Conservation (phyloP, 2,329 filamentous ascomycete species). For the Aureobasidium sp. region DNA sequence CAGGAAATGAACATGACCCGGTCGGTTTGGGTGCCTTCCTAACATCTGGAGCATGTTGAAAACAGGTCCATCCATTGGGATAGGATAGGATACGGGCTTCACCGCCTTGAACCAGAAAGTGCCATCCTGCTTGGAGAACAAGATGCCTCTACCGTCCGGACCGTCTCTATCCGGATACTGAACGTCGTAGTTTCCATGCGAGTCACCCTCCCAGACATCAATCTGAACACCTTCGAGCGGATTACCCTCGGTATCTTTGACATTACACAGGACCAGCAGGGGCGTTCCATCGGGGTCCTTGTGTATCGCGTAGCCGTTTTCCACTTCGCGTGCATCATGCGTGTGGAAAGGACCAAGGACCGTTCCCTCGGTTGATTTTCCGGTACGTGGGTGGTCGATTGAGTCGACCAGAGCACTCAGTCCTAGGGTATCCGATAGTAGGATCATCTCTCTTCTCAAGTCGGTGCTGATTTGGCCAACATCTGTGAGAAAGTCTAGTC, state of each 20-base stretch:
- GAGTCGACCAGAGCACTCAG: constrained; percentile 26
- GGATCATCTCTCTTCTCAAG: constrained; percentile 50
- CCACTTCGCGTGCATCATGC: constrained; percentile 22
- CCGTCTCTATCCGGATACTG: constrained; percentile 22
- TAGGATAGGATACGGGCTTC: constrained; percentile 26
- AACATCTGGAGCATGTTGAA: constrained; percentile 21
- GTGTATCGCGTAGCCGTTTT: constrained; percentile 21
- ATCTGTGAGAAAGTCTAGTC: constrained; percentile 59
- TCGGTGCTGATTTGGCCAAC: constrained; percentile 66
- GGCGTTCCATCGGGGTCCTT: constrained; percentile 20
- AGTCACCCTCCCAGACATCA: constrained; percentile 26
- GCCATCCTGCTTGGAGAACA: constrained; percentile 22
- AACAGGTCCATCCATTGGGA: constrained; percentile 25
- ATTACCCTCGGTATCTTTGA: constrained; percentile 23
- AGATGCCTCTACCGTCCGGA: constrained; percentile 23
- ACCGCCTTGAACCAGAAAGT: constrained; percentile 24
- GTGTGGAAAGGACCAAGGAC: constrained; percentile 28
- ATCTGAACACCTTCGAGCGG: constrained; percentile 17
- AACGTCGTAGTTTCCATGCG: constrained; percentile 26
- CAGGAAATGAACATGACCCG: constrained; percentile 26
- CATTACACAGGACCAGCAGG: constrained; percentile 20
- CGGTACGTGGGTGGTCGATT: constrained; percentile 21
- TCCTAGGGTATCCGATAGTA: constrained; percentile 21
- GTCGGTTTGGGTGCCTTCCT: constrained; percentile 23
- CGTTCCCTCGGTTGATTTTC: constrained; percentile 23